These are phyloP conservation scores for Penicillium sp. DNA, from an alignment of 2,329 filamentous ascomycete species.

Conservation along the genomic window DNA sequence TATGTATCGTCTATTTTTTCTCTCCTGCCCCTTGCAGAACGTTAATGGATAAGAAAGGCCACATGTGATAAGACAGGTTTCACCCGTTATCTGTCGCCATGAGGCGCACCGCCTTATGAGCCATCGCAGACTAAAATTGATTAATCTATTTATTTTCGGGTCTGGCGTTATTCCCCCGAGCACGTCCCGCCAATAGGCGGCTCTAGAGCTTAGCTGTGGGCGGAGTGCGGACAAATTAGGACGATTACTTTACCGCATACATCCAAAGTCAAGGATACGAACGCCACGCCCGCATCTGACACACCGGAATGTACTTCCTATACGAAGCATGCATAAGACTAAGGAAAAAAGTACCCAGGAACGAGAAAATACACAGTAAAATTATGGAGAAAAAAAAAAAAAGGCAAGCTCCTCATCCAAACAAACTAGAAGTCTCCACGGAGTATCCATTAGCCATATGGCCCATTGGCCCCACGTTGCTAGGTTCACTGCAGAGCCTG, in stretches of 20 bases:
- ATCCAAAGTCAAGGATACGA: neutral
- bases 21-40: neutral
- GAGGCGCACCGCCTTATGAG: neutral
- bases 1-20: neutral
- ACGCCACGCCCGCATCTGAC: constrained; percentile 1
- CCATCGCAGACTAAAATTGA: neutral
- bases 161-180: too few species aligned
- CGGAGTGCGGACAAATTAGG: neutral
- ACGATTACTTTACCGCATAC: neutral
- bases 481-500: neutral
- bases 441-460: neutral
- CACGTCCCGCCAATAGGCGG: neutral
- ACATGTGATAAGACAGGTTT: constrained; percentile 3
- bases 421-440: neutral
- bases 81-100: neutral
- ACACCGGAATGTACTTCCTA: neutral
- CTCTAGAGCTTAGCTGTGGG: neutral
- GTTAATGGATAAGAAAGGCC: neutral
- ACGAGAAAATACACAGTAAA: neutral
- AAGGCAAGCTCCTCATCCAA: neutral
- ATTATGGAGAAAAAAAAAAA: neutral
- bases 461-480: neutral
- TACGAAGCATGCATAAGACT: neutral
- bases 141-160: too few species aligned
- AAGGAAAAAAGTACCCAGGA: neutral